Base-by-base conservation (phyloP, 306 rosid genomes). In the Canavalia gladiata region DNA sequence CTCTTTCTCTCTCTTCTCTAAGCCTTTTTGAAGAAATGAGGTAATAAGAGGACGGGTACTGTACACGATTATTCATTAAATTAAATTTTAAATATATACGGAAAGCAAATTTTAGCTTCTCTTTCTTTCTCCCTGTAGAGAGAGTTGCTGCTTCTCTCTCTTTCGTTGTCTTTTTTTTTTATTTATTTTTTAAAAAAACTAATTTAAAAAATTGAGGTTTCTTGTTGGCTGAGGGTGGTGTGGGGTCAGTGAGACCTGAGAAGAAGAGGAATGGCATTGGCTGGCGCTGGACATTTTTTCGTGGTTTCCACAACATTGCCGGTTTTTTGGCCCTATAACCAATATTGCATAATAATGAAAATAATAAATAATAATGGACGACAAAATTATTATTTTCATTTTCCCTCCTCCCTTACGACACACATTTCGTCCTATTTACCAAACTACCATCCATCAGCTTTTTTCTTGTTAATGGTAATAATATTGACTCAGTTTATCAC, bases 291-390 rank as follows among this genome's bases (percentile, higher is more conserved):
- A 76, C 88, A 76, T 81, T 86, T 37, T 18, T 83, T 88, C 94
- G 95, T 88, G 97, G 82, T 83, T 79, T 91, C 91, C 97, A 74
- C 87, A 77, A 82, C 83, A 63, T 31, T 60, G 88, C 70, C 81
- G 85, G 73, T 80, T 79, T 85, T 31, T 18, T 69, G 43, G 47
- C 82, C 83, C 89, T 47, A 62, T 81, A 69, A 41, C 83, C 80
- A 81, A 89, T 79, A 81, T 35, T 81, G 51, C 67, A 42, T 81
- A 57, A 63, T 31, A 2, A 11, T 41, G 8, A 50, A 56, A 8
- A 50, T 10, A 47, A 71, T 5, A 49, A 33, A 62, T n/a, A 49
- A 31, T 31, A 30, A 42, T 68, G 63, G 67, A 55, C 83, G 39
- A 33, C 80, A 13, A 46, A 71, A 51, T 46, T 80, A 59, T 75